Evolutionary conservation across 345 rosid species (phyloP).

Genomic region (Nasturtium officinale): DNA sequence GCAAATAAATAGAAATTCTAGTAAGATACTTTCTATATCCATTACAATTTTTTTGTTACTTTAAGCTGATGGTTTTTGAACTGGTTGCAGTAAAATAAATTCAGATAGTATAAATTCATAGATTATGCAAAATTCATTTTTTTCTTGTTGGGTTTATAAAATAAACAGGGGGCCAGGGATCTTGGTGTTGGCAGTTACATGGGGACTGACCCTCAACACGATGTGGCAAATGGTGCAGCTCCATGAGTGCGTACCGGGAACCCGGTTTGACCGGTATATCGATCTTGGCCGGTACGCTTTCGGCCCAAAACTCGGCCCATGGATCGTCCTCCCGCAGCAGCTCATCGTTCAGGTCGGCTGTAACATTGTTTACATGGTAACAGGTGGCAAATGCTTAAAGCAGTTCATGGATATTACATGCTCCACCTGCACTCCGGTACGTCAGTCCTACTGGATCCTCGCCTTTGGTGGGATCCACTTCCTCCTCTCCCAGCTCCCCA

Average conservation of each 20-base stretch:
- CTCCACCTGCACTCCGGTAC: conserved; percentile 55
- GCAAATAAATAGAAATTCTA: neutral
- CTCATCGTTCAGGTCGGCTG: conserved; percentile 93
- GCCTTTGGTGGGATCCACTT: conserved; percentile 87
- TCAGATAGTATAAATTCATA: conserved; percentile 2
- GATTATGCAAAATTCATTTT: neutral
- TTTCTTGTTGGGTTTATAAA: conserved; percentile 8
- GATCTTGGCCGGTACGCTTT: conserved; percentile 89
- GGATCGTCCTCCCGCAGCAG: conserved; percentile 95
- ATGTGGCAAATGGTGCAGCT: conserved; percentile 99
- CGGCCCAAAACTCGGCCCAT: conserved; percentile 76
- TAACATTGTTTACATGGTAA: conserved; percentile 93
- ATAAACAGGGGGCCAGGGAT: conserved; percentile 86
- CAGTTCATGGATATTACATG: conserved; percentile 83
- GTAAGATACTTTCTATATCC: neutral
- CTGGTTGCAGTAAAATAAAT: neutral
- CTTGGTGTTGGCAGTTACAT: conserved; percentile 61
- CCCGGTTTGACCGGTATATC: conserved; percentile 83
- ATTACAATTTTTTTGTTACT: too few relatives aligned
- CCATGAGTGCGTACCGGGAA: conserved; percentile 90
- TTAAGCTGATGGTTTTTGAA: neutral
- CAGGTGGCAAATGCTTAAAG: conserved; percentile 93
- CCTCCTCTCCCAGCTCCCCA: conserved; percentile 89
- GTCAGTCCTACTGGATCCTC: conserved; percentile 88
- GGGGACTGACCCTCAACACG: conserved; percentile 88